phyloP scores from a whole-genome alignment of 768 basidiomycete species.

The Boletus subparvulus region DNA sequence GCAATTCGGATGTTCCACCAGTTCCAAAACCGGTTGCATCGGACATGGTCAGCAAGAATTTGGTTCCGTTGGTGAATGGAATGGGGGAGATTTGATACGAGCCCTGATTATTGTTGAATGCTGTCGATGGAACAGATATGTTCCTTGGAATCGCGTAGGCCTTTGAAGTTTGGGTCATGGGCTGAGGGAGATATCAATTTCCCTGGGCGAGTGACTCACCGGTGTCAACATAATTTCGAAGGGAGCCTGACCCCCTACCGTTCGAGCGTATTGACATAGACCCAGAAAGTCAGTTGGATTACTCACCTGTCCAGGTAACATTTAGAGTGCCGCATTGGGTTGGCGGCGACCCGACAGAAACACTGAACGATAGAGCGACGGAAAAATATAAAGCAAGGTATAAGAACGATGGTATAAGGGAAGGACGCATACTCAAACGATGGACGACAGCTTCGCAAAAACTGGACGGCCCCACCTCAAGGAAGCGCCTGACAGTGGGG shows the following conservation, averaged over 20 bases:
- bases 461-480: constrained; percentile 8
- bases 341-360: constrained; percentile 47
- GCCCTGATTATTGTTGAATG: constrained; percentile 54
- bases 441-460: constrained; percentile 11
- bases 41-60: constrained; percentile 64
- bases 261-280: neutral
- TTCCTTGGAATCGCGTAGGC: constrained; percentile 54
- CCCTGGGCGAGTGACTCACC: constrained; percentile 34
- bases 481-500: constrained; percentile 3
- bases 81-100: constrained; percentile 48
- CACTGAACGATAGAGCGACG: constrained; percentile 40
- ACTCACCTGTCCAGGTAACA: constrained; percentile 62
- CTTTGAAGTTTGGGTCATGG: constrained; percentile 31
- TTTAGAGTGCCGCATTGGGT: constrained; percentile 62
- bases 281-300: neutral
- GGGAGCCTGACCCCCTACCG: constrained; percentile 57
- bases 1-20: constrained; percentile 54
- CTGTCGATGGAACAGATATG: constrained; percentile 52
- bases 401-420: constrained; percentile 23
- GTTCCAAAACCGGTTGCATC: constrained; percentile 68
- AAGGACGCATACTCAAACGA: constrained; percentile 30
- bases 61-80: constrained; percentile 37
- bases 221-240: constrained; percentile 51
- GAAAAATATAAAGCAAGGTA: constrained; percentile 23
- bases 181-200: constrained; percentile 3